These are phyloP conservation scores for Candida parachauliodes DNA, from an alignment of 805 yeast genomes.

Conservation along the genomic window DNA sequence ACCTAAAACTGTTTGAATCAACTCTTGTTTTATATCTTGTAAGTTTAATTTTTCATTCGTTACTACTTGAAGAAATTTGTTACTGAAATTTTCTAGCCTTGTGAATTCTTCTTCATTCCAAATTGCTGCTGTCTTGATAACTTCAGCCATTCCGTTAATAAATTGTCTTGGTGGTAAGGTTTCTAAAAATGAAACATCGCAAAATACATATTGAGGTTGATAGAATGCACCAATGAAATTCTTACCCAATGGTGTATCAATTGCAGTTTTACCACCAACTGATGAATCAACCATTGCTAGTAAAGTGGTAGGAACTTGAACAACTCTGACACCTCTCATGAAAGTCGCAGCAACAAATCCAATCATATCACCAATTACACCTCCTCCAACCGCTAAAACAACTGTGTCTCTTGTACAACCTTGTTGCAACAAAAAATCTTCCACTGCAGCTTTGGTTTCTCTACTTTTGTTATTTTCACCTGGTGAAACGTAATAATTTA, in stretches of 20 bases:
- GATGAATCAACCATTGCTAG: conserved; percentile 98
- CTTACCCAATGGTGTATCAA: conserved; percentile 94
- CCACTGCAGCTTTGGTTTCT: conserved; percentile 86
- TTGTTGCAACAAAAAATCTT: conserved; percentile 74
- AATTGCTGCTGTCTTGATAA: conserved; percentile 95
- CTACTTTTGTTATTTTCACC: conserved; percentile 91
- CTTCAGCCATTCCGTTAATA: conserved; percentile 98
- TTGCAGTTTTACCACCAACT: conserved; percentile 97
- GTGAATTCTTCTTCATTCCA: conserved; percentile 91
- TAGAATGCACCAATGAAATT: conserved; percentile 96
- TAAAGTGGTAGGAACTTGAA: conserved; percentile 91
- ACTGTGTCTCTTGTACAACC: conserved; percentile 97
- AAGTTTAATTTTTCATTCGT: conserved; percentile 45
- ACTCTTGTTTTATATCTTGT: conserved; percentile 64
- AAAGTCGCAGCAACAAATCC: conserved; percentile 99
- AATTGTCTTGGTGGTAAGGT: conserved; percentile 92
- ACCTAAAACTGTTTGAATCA: conserved; percentile 75
- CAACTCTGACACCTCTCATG: conserved; percentile 94
- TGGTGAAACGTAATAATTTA: conserved; percentile 77
- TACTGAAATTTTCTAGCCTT: conserved; percentile 75
- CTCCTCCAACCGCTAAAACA: conserved; percentile 94
- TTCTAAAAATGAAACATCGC: conserved; percentile 80
- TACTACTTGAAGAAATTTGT: conserved; percentile 65
- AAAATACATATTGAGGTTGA: conserved; percentile 89
- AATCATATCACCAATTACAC: conserved; percentile 98